Conservation (phyloP, 2,329 filamentous ascomycete species). For the Penicillium hordei region DNA sequence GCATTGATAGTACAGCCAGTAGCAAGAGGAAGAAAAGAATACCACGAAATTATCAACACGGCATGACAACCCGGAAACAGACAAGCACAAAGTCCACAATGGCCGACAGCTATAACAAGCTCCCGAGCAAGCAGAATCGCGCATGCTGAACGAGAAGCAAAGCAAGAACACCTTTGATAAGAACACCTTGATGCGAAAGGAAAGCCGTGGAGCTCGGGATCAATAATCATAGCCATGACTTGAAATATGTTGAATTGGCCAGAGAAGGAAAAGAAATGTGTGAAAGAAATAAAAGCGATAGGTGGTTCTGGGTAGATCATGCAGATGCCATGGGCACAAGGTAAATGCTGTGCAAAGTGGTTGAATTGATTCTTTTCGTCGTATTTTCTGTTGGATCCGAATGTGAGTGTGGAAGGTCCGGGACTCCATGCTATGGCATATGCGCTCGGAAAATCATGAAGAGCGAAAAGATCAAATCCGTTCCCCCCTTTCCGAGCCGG, state of each 20-base stretch:
- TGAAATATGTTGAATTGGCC: not conserved
- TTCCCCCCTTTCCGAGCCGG: not conserved
- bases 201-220: not conserved
- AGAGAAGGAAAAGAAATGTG: not conserved
- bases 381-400: constrained; percentile 1
- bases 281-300: not conserved
- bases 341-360: not conserved
- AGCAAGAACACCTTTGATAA: constrained; percentile 1
- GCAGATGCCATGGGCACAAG: not conserved
- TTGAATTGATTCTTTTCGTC: constrained; percentile 1
- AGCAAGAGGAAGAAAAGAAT: constrained; percentile 5
- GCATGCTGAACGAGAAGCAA: not conserved
- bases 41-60: constrained; percentile 1
- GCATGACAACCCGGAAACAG: not conserved
- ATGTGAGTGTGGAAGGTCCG: not conserved
- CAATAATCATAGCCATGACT: not conserved
- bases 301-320: constrained; percentile 1
- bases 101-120: not conserved
- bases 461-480: not conserved
- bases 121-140: not conserved
- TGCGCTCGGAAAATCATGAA: constrained; percentile 1
- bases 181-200: constrained; percentile 4
- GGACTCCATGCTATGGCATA: not conserved
- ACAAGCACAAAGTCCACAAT: not conserved
- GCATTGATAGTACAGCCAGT: constrained; percentile 11